Evolutionary conservation across 331 rosid species (phyloP).

Genomic region (Rosa hybrid): DNA sequence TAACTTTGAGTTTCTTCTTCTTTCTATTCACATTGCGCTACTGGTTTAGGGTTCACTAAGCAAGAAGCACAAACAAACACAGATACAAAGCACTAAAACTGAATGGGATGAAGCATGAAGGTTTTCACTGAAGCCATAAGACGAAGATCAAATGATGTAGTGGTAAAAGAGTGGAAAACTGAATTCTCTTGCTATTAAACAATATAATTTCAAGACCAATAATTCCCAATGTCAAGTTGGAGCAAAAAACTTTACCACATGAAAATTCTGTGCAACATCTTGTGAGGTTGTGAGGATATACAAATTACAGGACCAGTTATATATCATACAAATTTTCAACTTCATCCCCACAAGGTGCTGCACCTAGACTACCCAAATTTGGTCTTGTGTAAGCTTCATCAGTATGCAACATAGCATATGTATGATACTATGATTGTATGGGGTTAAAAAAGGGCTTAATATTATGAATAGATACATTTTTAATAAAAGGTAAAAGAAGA

Average conservation of each 20-base stretch:
- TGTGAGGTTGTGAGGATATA: not conserved
- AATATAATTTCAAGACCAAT: not conserved
- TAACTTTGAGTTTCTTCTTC: not conserved
- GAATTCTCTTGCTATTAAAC: not conserved
- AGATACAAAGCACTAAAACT: not conserved
- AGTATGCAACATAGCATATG: conserved; percentile 10
- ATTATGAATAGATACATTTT: not conserved
- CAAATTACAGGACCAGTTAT: not conserved
- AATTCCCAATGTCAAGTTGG: not conserved
- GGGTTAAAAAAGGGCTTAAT: not conserved
- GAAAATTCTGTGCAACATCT: not conserved
- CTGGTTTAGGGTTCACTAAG: not conserved
- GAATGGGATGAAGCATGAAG: not conserved
- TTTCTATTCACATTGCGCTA: not conserved
- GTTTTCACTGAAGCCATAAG: not conserved
- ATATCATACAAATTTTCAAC: conserved; percentile 11
- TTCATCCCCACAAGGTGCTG: conserved; percentile 3
- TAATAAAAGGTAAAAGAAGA: not conserved
- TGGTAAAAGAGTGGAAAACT: not conserved
- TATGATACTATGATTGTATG: not conserved
- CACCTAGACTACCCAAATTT: conserved; percentile 7
- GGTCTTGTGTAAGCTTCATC: conserved; percentile 5
- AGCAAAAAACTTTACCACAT: not conserved
- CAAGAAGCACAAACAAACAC: not conserved
- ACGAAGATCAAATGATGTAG: not conserved